Percentiles rank a stretch among this genome's conserved stretches.
Evolutionary conservation across 495 filamentous ascomycete genomes (phyloP).

Genomic region (Mycothermus thermophilus): DNA sequence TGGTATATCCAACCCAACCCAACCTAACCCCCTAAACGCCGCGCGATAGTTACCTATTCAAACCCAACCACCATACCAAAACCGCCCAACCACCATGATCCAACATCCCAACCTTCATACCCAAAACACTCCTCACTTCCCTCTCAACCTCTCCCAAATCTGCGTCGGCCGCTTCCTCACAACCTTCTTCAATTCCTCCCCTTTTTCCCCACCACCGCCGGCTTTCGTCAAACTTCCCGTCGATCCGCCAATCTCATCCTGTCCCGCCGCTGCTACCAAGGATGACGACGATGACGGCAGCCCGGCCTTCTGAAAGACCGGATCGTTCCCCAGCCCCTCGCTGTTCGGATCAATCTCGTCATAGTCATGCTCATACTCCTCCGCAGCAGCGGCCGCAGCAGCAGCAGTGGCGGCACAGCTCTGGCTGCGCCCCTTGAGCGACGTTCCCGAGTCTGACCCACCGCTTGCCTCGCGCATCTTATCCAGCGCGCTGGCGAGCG

Average conservation of each 20-base stretch:
- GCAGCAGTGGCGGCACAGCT: too few relatives aligned
- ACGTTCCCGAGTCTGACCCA: neutral
- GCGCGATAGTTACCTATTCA: too few relatives aligned
- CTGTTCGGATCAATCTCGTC: slow-evolving; percentile 21
- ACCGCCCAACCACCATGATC: neutral
- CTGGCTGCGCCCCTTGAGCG: too few relatives aligned
- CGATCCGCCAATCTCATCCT: neutral
- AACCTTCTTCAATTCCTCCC: slow-evolving; percentile 2
- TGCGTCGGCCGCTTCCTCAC: slow-evolving; percentile 7
- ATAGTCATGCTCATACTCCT: slow-evolving; percentile 12
- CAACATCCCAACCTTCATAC: neutral
- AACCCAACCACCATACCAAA: too few relatives aligned
- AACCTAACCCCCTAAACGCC: too few relatives aligned
- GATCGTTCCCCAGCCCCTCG: slow-evolving; percentile 16
- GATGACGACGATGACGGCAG: too few relatives aligned
- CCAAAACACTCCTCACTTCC: neutral
- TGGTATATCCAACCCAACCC: neutral
- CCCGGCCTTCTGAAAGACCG: slow-evolving; percentile 14
- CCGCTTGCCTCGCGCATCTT: slow-evolving; percentile 17
- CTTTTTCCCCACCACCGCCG: neutral
- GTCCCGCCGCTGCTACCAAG: neutral
- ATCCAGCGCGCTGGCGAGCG: slow-evolving; percentile 17
- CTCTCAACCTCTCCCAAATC: slow-evolving; percentile 14
- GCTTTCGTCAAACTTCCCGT: neutral
- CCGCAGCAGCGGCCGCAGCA: too few relatives aligned